Percentiles rank a stretch among this genome's conserved stretches.
These are phyloP conservation scores for Nakataea oryzae DNA, from an alignment of 2,329 filamentous ascomycete species.

Conservation along the genomic window DNA sequence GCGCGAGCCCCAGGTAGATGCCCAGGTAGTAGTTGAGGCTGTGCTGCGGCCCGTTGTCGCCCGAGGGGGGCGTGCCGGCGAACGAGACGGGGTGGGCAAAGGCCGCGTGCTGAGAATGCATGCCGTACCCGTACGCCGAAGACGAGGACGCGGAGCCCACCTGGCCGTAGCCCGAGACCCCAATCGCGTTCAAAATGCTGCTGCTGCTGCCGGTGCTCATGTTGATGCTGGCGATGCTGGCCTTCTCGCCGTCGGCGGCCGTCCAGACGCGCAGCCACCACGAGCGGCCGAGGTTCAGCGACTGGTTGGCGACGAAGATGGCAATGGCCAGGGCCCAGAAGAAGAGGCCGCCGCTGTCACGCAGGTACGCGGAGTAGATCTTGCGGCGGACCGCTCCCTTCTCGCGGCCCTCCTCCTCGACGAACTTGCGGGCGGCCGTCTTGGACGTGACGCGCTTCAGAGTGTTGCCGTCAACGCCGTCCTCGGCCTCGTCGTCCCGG, in stretches of 20 bases:
- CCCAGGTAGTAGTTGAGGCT: conserved; percentile 53
- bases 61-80: conserved; percentile 9
- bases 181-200: conserved; percentile 10
- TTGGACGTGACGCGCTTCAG: conserved; percentile 41
- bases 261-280: conserved; percentile 61
- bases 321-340: conserved; percentile 47
- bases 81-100: conserved; percentile 11
- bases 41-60: conserved; percentile 17
- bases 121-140: conserved; percentile 31
- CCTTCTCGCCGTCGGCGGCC: conserved; percentile 24
- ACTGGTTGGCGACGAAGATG: conserved; percentile 44
- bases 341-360: conserved; percentile 50
- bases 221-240: conserved; percentile 6
- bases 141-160: background rate
- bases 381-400: conserved; percentile 56
- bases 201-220: background rate
- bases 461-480: conserved; percentile 25
- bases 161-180: background rate
- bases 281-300: conserved; percentile 39
- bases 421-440: conserved; percentile 53
- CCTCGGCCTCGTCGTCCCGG: conserved; percentile 26
- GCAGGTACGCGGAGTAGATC: conserved; percentile 60
- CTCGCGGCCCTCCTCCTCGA: conserved; percentile 65
- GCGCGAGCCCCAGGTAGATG: conserved; percentile 54
- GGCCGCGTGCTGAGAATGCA: conserved; percentile 29